Evolutionary conservation across 2,329 filamentous ascomycete species (phyloP), one percentile per base, ranked within the genome.

Genomic region (Delphinella strobiligena): DNA sequence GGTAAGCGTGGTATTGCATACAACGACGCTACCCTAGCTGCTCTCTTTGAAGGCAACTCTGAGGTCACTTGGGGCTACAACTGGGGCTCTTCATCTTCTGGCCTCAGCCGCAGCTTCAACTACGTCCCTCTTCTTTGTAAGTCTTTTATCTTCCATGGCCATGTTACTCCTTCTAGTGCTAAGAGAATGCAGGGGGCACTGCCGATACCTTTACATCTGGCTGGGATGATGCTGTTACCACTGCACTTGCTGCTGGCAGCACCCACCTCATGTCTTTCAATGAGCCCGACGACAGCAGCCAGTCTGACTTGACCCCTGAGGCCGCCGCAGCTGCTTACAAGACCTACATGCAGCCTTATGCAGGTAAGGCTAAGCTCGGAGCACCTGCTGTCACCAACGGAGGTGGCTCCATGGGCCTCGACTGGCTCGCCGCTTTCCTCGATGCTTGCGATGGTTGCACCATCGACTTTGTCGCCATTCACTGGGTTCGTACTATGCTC

Each of bases 1-100:
- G 55, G 58, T 51, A 80, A 82, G 74, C 77, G 78, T 55, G 80
- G 80, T 60, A 60, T 83, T 36, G 74, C 74, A 37, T 85, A 78
- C 71, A 82, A 83, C 60, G 63, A 74, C 22, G 67, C 67, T 40
- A 50, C 48, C 19, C 63, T 80, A 27, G 68, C 71, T 55, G 60
- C 64, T 40, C 51, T 59, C 46, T 78, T 83, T 56, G 52, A 61
- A 34, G 51, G 48, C 34, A 54, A 56, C 36, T 58, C 60, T 31
- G 54, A 69, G 43, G 67, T 74, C 52, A 59, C 61, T 31, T 84
- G 79, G 75, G 69, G 62, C 35, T 82, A 81, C 69, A 82, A 82
- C 71, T 85, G 80, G 80, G 75, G 61, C 33, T 67, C 68, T 34
- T 47, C 46, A 9, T 51, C 64, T 35, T 58, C 61, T 43, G 61